Conservation (phyloP, 805 yeast species). For the Starmerella apicola region DNA sequence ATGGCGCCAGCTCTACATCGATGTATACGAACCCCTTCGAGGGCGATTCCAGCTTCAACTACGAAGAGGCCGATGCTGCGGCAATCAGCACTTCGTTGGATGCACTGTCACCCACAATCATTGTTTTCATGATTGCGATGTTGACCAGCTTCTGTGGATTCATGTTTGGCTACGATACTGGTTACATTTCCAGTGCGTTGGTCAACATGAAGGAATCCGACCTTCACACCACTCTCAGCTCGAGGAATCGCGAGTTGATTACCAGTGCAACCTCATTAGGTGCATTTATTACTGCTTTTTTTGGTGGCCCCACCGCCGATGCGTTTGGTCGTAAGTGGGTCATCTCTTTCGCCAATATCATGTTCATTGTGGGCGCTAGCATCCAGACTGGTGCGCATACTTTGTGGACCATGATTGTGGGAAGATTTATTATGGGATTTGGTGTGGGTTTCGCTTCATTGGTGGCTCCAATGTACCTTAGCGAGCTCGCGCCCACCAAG, state of each 20-base stretch:
- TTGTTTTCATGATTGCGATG: conserved; percentile 57
- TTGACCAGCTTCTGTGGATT: conserved; percentile 82
- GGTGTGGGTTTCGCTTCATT: conserved; percentile 94
- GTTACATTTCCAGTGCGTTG: conserved; percentile 87
- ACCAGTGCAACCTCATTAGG: conserved; percentile 94
- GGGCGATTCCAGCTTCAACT: background rate
- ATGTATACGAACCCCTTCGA: background rate
- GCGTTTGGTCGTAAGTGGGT: conserved; percentile 74
- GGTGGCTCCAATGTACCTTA: conserved; percentile 84
- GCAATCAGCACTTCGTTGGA: conserved; percentile 24
- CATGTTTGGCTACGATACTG: conserved; percentile 96
- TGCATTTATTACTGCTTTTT: conserved; percentile 65
- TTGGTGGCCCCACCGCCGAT: conserved; percentile 78
- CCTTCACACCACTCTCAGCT: conserved; percentile 38
- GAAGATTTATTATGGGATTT: conserved; percentile 86
- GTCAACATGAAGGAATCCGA: conserved; percentile 75
- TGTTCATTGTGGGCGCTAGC: conserved; percentile 75
- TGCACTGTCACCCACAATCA: conserved; percentile 30
- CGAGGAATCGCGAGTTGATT: conserved; percentile 77
- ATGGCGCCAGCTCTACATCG: background rate
- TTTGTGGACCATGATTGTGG: conserved; percentile 85
- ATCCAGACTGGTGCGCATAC: conserved; percentile 70
- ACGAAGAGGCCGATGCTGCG: conserved; percentile 7
- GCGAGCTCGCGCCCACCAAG: conserved; percentile 84
- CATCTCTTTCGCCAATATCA: conserved; percentile 64